These are phyloP conservation scores for Arthrobotrys conoides DNA, from an alignment of 2,329 filamentous ascomycete species.

Conservation along the genomic window DNA sequence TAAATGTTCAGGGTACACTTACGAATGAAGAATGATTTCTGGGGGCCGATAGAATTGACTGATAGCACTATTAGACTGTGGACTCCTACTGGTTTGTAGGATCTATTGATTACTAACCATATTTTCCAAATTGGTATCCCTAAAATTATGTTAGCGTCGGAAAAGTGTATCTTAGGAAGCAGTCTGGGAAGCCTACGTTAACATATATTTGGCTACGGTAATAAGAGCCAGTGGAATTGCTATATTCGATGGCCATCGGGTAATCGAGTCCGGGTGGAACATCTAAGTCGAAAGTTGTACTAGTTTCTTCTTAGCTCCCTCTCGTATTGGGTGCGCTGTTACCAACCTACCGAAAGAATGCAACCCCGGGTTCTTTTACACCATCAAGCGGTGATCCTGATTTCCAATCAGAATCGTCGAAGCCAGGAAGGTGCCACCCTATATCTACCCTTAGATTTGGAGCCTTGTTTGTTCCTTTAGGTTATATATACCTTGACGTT, in stretches of 20 bases:
- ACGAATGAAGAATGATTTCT: conserved; percentile 78
- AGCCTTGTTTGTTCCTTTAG: neutral
- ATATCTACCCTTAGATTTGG: neutral
- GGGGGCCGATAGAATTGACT: conserved; percentile 77
- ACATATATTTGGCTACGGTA: conserved; percentile 79
- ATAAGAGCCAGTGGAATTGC: conserved; percentile 67
- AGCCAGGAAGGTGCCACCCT: conserved; percentile 74
- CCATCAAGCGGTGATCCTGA: conserved; percentile 67
- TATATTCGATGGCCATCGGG: conserved; percentile 74
- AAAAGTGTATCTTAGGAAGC: neutral
- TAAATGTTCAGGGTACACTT: conserved; percentile 6
- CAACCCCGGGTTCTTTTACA: conserved; percentile 67
- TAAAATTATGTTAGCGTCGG: conserved; percentile 11
- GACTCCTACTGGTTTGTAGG: neutral
- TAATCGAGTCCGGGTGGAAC: conserved; percentile 74
- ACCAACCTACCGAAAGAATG: conserved; percentile 73
- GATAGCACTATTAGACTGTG: neutral
- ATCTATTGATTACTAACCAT: conserved; percentile 65
- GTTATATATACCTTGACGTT: conserved; percentile 69
- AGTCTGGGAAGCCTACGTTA: conserved; percentile 68
- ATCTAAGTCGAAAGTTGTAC: conserved; percentile 72
- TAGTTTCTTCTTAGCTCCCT: conserved; percentile 16
- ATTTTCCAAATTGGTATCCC: conserved; percentile 81
- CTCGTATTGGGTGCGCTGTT: neutral
- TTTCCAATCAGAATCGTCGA: conserved; percentile 70